A percentile compares a stretch with the other conserved stretches of the same genome.
Conservation (phyloP, 139 green algal genomes). For the Coccomyxa sp. region DNA sequence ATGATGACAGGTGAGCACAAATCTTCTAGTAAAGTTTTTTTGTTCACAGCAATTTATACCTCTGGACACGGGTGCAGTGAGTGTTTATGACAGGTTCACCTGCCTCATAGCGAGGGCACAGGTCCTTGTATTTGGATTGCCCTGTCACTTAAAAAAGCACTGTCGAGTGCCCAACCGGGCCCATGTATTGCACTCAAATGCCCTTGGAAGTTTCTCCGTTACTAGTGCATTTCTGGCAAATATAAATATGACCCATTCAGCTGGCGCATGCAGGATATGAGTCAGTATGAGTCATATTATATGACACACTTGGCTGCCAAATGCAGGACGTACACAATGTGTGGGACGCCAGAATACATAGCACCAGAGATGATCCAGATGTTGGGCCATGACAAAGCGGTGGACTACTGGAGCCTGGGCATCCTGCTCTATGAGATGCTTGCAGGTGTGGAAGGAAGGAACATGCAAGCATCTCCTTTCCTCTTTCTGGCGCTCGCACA, state of each 20-base stretch:
- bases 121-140: neutral
- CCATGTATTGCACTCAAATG: neutral
- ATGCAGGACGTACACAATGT: conserved; percentile 76
- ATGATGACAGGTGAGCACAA: neutral
- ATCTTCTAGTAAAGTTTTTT: neutral
- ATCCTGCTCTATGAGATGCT: conserved; percentile 86
- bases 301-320: too few species aligned
- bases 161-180: neutral
- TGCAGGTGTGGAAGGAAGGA: conserved; percentile 22
- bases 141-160: neutral
- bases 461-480: neutral
- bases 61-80: neutral
- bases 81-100: neutral
- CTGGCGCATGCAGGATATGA: too few species aligned
- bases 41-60: neutral
- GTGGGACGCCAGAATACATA: conserved; percentile 86
- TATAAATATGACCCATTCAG: neutral
- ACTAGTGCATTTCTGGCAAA: neutral
- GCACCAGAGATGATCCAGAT: conserved; percentile 73
- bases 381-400: conserved; percentile 7
- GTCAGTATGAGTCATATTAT: too few species aligned
- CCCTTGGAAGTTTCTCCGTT: neutral
- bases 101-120: neutral
- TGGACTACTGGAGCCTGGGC: conserved; percentile 79
- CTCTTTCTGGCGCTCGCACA: neutral